Conservation (phyloP, 2,329 filamentous ascomycete genomes). For the Knufia fluminis region DNA sequence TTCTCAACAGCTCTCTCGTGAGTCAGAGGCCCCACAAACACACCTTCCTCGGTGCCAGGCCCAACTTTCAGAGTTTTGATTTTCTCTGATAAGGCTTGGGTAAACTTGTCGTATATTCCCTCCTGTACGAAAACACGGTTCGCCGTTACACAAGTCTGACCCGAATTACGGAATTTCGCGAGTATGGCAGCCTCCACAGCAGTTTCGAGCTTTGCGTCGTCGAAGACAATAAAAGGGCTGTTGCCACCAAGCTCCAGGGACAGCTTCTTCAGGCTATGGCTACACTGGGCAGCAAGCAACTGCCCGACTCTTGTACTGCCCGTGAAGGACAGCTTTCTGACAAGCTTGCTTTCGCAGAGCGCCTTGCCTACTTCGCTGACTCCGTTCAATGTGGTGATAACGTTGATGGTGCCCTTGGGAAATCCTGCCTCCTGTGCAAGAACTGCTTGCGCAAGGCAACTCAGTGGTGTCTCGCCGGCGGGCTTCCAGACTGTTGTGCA, state of each 20-base stretch:
- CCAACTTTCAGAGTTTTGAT: conserved; percentile 69
- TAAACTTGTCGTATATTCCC: conserved; percentile 69
- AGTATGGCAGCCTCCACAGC: conserved; percentile 22
- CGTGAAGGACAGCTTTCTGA: conserved; percentile 27
- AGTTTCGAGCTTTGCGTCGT: conserved; percentile 32
- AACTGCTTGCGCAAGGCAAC: conserved; percentile 25
- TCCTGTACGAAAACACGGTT: conserved; percentile 75
- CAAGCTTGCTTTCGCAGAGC: conserved; percentile 24
- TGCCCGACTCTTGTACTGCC: conserved; percentile 29
- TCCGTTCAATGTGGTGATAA: conserved; percentile 52
- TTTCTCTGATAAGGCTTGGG: conserved; percentile 58
- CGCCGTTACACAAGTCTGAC: conserved; percentile 30
- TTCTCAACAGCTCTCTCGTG: conserved; percentile 25
- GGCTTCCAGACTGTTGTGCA: conserved; percentile 33
- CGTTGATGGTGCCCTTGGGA: conserved; percentile 29
- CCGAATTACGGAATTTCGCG: conserved; percentile 22
- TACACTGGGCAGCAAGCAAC: conserved; percentile 28
- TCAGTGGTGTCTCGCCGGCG: conserved; percentile 30
- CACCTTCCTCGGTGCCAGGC: conserved; percentile 58
- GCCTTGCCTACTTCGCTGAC: conserved; percentile 62
- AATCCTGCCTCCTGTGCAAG: conserved; percentile 30
- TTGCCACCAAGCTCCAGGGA: conserved; percentile 40
- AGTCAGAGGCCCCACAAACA: conserved; percentile 66
- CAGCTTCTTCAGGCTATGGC: conserved; percentile 33
- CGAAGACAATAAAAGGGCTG: conserved; percentile 33